Base-by-base conservation (phyloP, 768 basidiomycete genomes). In the Lentinula sp. region DNA sequence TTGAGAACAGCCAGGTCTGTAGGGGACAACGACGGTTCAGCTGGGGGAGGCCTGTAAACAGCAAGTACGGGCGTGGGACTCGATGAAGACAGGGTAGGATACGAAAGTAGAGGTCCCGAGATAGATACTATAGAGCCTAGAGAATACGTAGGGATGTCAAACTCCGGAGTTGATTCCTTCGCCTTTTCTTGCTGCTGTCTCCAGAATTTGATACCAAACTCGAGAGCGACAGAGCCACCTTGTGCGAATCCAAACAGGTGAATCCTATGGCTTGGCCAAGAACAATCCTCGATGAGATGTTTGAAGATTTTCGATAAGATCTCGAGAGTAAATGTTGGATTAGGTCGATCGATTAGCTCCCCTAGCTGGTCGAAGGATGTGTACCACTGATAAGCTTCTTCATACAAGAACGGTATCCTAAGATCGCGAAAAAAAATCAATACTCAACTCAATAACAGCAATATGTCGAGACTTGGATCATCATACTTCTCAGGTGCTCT, bases 171-270 rank as follows among this genome's bases (percentile, higher is more conserved):
- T 45, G 41, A 61, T 56, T 62, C 64, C 61, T 64, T 55, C 52
- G 57, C 54, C 64, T 64, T 68, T 35, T n/a, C 28, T 3, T 52
- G 64, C 51, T 43, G 65, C 41, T 10, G 58, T 63, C 75, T 84
- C 83, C 86, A 89, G 74, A 78, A 81, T 37, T 73, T 67, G 6
- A 92, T 67, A 0, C 81, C 82, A 57, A 84, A 77, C 71, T 97
- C 93, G 2, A 78, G 80, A 1, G 85, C 91, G 37, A 93, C 82
- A 18, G 79, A 86, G 0, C 91, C 95, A 0, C 94, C 94, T 71
- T 97, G 94, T 0, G 83, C 90, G 64, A 92, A 97, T 2, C 94
- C 94, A 60, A 95, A 90, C 50, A 94, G 68, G 69, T 97, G 94
- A 43, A 97, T 87, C n/a, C 81, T 77, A 9, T 81, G 61, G 0